These are phyloP conservation scores for Hypoxylon trugodes DNA, from an alignment of 495 filamentous ascomycete species.

Conservation along the genomic window DNA sequence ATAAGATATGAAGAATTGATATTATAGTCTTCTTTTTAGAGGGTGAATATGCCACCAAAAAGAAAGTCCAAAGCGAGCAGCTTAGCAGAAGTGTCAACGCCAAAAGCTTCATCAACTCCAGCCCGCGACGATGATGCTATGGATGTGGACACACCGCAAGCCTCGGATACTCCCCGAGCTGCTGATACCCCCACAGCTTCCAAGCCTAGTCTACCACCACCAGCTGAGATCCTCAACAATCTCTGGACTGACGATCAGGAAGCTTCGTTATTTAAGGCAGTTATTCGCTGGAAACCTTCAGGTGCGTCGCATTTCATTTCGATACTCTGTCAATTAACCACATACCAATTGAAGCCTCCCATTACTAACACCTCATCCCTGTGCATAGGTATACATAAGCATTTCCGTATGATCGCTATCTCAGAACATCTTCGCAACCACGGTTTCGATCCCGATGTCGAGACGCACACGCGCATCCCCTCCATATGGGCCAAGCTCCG, in stretches of 20 bases:
- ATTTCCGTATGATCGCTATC: conserved; percentile 94
- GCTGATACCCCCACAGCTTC: conserved; percentile 43
- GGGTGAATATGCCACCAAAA: conserved; percentile 72
- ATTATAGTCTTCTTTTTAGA: neutral
- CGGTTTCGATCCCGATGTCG: conserved; percentile 73
- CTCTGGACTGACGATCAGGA: conserved; percentile 97
- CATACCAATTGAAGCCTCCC: neutral
- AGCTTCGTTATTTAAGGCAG: conserved; percentile 85
- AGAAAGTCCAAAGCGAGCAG: conserved; percentile 39
- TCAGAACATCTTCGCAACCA: conserved; percentile 86
- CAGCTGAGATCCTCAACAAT: conserved; percentile 62
- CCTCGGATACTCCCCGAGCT: conserved; percentile 53
- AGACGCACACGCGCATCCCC: conserved; percentile 83
- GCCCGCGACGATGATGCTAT: conserved; percentile 60
- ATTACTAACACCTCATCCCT: neutral
- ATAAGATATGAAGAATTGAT: neutral
- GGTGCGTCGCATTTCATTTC: conserved; percentile 71
- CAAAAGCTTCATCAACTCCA: conserved; percentile 50
- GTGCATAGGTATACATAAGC: conserved; percentile 87
- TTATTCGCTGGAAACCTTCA: conserved; percentile 92
- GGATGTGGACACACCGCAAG: conserved; percentile 59
- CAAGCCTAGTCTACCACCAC: conserved; percentile 46
- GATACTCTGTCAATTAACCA: too few species aligned
- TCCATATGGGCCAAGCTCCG: conserved; percentile 91
- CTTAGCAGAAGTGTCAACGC: conserved; percentile 43